Conservation (phyloP, 306 rosid species). For the Rosa persica region DNA sequence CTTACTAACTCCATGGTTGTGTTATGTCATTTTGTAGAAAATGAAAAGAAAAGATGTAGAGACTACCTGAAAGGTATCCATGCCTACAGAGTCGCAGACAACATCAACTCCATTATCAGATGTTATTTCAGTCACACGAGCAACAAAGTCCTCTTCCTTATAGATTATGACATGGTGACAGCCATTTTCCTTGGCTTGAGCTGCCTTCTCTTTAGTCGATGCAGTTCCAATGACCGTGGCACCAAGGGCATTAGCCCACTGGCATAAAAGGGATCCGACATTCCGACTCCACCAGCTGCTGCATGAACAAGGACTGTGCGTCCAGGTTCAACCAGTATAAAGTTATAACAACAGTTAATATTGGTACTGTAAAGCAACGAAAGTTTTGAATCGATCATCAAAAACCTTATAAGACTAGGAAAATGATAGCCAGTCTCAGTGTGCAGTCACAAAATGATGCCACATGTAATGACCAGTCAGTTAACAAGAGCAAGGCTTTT, state of each 20-base stretch:
- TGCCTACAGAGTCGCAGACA: conserved; percentile 92
- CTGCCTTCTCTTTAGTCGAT: conserved; percentile 75
- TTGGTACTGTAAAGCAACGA: background rate
- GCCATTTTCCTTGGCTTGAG: conserved; percentile 91
- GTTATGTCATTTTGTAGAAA: background rate
- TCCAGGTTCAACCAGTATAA: conserved; percentile 66
- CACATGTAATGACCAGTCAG: no score
- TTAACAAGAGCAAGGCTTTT: no score
- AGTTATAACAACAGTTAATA: background rate
- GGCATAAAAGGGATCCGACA: conserved; percentile 94
- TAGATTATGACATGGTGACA: conserved; percentile 77
- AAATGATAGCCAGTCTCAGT: background rate
- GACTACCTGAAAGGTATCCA: conserved; percentile 81
- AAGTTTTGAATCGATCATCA: background rate
- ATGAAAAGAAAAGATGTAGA: background rate
- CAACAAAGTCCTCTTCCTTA: conserved; percentile 73
- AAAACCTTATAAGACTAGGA: background rate
- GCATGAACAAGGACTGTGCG: conserved; percentile 82
- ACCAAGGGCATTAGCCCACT: conserved; percentile 88
- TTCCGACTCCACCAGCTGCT: conserved; percentile 97
- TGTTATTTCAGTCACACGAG: conserved; percentile 76
- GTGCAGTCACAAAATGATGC: no score
- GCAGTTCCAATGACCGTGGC: conserved; percentile 92
- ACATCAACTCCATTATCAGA: conserved; percentile 80
- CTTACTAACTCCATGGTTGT: background rate